A percentile compares a stretch with the other conserved stretches of the same genome.
Evolutionary conservation across 176 grass and related monocot genomes (phyloP).

Genomic region (Carex parvula): DNA sequence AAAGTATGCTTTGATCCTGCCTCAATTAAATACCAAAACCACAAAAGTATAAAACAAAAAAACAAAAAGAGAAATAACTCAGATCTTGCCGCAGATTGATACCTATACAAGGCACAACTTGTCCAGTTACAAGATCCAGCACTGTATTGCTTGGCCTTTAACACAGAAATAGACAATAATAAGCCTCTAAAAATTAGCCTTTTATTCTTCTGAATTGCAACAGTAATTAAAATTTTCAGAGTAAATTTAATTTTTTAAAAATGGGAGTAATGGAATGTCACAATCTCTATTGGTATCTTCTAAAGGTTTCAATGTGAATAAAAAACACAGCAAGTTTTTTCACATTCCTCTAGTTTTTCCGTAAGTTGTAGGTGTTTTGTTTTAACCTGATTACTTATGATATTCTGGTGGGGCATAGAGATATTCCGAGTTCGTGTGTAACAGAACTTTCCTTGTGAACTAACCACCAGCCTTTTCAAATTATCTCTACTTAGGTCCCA

Average conservation of each 20-base stretch:
- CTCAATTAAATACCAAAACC: not conserved
- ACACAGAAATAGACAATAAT: not conserved
- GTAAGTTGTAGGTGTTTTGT: not conserved
- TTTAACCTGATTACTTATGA: not conserved
- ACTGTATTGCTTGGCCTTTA: not conserved
- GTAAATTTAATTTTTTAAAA: not conserved
- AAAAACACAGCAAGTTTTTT: not conserved
- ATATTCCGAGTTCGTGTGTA: not conserved
- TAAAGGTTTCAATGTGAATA: not conserved
- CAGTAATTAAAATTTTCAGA: not conserved
- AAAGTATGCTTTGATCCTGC: not conserved
- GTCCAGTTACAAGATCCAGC: not conserved
- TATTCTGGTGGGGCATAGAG: not conserved
- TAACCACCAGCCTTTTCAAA: slow-evolving; percentile 14
- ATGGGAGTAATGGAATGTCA: not conserved
- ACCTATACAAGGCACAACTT: not conserved
- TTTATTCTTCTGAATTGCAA: not conserved
- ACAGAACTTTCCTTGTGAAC: not conserved
- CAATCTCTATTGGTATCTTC: not conserved
- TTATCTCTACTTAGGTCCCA: slow-evolving; percentile 55
- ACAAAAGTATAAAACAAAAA: not conserved
- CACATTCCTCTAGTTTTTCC: not conserved
- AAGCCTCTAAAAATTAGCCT: not conserved
- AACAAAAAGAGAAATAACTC: not conserved
- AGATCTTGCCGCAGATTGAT: not conserved